Evolutionary conservation across 2,329 filamentous ascomycete genomes (phyloP).

Genomic region (Fusarium domesticum): DNA sequence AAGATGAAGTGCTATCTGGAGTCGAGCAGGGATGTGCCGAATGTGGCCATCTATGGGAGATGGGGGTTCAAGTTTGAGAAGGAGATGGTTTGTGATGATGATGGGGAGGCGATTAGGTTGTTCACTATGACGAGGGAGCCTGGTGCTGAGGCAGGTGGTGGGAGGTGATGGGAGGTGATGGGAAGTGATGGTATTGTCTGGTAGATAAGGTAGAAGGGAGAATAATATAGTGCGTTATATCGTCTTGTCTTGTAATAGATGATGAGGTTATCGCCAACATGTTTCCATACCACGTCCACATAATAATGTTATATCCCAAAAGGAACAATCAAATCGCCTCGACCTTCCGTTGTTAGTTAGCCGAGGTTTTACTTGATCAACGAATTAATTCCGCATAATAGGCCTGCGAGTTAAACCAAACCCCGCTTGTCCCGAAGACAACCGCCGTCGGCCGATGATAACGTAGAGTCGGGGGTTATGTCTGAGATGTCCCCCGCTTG

Average conservation of each 20-base stretch:
- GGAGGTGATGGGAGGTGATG: background rate
- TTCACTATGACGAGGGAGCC: conserved; percentile 48
- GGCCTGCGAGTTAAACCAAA: no score
- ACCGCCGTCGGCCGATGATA: background rate
- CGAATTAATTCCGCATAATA: no score
- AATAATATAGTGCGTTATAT: no score
- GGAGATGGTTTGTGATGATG: conserved; percentile 65
- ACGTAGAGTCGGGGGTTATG: no score
- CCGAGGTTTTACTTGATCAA: background rate
- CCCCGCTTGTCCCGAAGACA: no score
- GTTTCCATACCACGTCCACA: no score
- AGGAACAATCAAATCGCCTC: background rate
- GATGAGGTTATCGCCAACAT: no score
- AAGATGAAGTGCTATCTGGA: conserved; percentile 67
- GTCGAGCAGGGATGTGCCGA: conserved; percentile 64
- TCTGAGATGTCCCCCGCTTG: no score
- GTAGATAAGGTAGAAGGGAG: no score
- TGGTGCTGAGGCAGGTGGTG: background rate
- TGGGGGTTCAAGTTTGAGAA: conserved; percentile 65
- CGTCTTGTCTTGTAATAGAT: no score
- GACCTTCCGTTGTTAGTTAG: background rate
- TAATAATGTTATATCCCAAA: background rate
- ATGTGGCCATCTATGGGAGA: conserved; percentile 66
- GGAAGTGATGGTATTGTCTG: no score
- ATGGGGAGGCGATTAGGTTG: conserved; percentile 53